Percentiles rank a stretch among this genome's conserved stretches.
These are phyloP conservation scores for Mallotus nudiflorus DNA, from an alignment of 345 rosid species.

Conservation along the genomic window DNA sequence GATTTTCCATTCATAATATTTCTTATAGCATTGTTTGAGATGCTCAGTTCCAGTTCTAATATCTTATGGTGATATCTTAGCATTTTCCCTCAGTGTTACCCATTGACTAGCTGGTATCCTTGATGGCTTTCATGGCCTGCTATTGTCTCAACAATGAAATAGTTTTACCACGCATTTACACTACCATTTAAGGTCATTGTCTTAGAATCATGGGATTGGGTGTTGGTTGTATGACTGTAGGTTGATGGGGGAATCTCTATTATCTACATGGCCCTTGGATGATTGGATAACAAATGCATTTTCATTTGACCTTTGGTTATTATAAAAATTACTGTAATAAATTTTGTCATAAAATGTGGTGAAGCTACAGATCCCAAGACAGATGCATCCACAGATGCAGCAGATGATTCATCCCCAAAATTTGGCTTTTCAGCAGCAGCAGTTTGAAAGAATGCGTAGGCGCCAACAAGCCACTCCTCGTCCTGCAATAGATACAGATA, in stretches of 20 bases:
- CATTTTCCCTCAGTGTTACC: too few species aligned
- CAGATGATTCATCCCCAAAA: constrained; percentile 60
- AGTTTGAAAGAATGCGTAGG: constrained; percentile 60
- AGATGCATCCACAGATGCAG: constrained; percentile 76
- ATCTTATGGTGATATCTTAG: background rate
- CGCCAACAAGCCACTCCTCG: constrained; percentile 59
- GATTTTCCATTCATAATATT: background rate
- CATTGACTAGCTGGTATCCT: background rate
- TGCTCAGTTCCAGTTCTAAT: background rate
- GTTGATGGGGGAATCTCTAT: background rate
- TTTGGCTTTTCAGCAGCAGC: constrained; percentile 54
- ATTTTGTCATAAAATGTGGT: constrained; percentile 12
- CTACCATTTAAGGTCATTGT: background rate
- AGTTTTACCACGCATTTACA: background rate
- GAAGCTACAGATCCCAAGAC: constrained; percentile 61
- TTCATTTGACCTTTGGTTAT: background rate
- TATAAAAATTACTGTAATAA: background rate
- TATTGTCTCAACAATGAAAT: background rate
- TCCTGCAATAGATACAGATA: constrained; percentile 66
- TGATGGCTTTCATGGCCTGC: background rate
- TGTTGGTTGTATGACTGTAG: background rate
- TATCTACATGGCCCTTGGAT: background rate
- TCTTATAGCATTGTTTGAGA: background rate
- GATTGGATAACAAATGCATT: background rate
- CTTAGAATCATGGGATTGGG: background rate